These are phyloP conservation scores for Hypoxylon sp. DNA, from an alignment of 2,329 filamentous ascomycete species.

Conservation along the genomic window DNA sequence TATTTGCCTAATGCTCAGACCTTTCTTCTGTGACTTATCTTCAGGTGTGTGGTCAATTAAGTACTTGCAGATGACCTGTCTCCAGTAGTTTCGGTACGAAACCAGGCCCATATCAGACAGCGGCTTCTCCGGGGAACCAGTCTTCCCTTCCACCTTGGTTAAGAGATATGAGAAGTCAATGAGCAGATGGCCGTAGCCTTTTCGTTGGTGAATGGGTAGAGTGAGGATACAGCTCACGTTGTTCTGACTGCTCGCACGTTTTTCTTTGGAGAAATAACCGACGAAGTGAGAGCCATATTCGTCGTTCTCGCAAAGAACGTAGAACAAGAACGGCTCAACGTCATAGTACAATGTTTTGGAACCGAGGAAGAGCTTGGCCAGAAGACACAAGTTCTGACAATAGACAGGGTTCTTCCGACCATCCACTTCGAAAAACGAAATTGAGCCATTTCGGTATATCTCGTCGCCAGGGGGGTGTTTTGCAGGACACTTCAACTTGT, in stretches of 20 bases:
- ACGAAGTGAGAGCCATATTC: slow-evolving; percentile 95
- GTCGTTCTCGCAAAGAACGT: slow-evolving; percentile 95
- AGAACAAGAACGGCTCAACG: slow-evolving; percentile 96
- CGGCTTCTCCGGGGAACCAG: slow-evolving; percentile 95
- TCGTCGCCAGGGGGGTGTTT: slow-evolving; percentile 98
- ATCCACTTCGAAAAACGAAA: slow-evolving; percentile 98
- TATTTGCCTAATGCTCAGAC: slow-evolving; percentile 74
- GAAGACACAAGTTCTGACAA: slow-evolving; percentile 95
- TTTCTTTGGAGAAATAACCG: slow-evolving; percentile 99
- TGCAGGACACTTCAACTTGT: slow-evolving; percentile 95
- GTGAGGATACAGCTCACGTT: slow-evolving; percentile 98
- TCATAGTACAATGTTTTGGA: slow-evolving; percentile 99
- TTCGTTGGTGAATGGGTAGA: slow-evolving; percentile 94
- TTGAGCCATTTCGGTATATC: slow-evolving; percentile 90
- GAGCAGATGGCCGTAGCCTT: slow-evolving; percentile 94
- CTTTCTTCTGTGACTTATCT: slow-evolving; percentile 57
- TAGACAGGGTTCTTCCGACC: slow-evolving; percentile 98
- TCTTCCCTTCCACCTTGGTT: slow-evolving; percentile 91
- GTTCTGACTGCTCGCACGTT: slow-evolving; percentile 91
- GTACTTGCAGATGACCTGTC: slow-evolving; percentile 87
- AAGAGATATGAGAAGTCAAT: slow-evolving; percentile 99
- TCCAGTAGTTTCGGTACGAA: slow-evolving; percentile 98
- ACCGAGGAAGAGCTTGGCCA: slow-evolving; percentile 97
- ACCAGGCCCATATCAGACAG: slow-evolving; percentile 98
- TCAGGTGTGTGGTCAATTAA: slow-evolving; percentile 70